Evolutionary conservation across 202 grass and related monocot genomes (phyloP).

Genomic region (Zizania palustris): DNA sequence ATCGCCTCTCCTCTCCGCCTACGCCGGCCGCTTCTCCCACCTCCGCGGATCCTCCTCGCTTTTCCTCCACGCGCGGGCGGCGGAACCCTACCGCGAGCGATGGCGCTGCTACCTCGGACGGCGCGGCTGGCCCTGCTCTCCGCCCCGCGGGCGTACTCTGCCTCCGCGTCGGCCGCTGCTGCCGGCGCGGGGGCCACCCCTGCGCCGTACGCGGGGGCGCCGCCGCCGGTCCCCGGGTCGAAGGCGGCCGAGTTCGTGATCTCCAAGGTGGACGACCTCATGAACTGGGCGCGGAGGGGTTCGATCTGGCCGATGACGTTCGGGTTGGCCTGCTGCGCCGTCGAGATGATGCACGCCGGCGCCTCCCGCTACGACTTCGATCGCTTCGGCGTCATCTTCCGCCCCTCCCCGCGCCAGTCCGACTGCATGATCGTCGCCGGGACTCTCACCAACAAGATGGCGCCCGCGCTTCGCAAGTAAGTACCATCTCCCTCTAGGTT

Average conservation of each 20-base stretch:
- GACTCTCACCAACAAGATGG: conserved; percentile 99
- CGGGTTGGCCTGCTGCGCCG: conserved; percentile 84
- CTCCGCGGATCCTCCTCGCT: conserved; percentile 25
- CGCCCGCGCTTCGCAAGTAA: conserved; percentile 90
- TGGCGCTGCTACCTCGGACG: conserved; percentile 86
- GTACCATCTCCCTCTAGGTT: conserved; percentile 7
- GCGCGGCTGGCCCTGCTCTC: conserved; percentile 77
- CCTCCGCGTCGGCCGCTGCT: conserved; percentile 28
- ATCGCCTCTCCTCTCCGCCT: not conserved
- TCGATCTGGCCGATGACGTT: conserved; percentile 95
- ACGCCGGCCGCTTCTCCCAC: conserved; percentile 30
- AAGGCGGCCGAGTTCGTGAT: conserved; percentile 84
- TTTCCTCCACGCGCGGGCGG: conserved; percentile 39
- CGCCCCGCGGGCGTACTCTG: conserved; percentile 46
- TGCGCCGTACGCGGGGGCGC: conserved; percentile 48
- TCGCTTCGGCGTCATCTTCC: conserved; percentile 94
- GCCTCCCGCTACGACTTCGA: conserved; percentile 95
- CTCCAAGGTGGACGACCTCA: conserved; percentile 79
- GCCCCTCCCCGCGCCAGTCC: conserved; percentile 91
- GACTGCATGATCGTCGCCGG: conserved; percentile 99
- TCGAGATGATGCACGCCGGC: conserved; percentile 98
- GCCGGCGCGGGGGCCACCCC: conserved; percentile 42
- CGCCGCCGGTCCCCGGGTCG: conserved; percentile 50
- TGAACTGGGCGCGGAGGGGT: conserved; percentile 78
- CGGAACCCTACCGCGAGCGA: conserved; percentile 60